A percentile compares a stretch with the other conserved stretches of the same genome.
Conservation (phyloP, 176 grass and related monocot species). For the Elymus sibiricus region DNA sequence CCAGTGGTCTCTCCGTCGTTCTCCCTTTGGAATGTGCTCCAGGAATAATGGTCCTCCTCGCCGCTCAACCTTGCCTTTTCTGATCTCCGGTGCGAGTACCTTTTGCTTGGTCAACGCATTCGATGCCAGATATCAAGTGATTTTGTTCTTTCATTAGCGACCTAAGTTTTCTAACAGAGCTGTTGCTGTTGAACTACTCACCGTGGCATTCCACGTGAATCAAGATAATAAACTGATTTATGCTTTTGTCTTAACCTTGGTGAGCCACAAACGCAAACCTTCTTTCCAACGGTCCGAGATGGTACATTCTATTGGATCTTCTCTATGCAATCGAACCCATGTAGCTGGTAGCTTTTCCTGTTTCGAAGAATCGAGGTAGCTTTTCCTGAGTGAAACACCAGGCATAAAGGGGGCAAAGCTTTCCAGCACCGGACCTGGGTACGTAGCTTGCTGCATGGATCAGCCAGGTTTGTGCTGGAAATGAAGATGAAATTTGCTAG, state of each 20-base stretch:
- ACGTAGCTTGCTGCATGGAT: not conserved
- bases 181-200: constrained; percentile 15
- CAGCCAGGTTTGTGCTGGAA: not conserved
- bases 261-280: not conserved
- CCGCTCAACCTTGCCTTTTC: not conserved
- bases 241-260: not conserved
- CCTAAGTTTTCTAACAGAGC: not conserved
- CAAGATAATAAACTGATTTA: not conserved
- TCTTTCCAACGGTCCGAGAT: not conserved
- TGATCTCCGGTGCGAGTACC: not conserved
- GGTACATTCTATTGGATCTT: constrained; percentile 50
- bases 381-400: not conserved
- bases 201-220: constrained; percentile 17
- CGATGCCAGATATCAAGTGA: constrained; percentile 18
- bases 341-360: not conserved
- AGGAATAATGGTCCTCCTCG: constrained; percentile 7
- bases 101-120: not conserved
- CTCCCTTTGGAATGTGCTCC: constrained; percentile 24
- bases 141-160: constrained; percentile 9
- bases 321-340: not conserved
- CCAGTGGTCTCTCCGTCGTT: not conserved
- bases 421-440: too few species aligned
- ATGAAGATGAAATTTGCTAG: not conserved
- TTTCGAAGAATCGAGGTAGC: not conserved
- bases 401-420: not conserved